These are phyloP conservation scores for Hysterium pulicare DNA, from an alignment of 2,329 filamentous ascomycete species.

Conservation along the genomic window DNA sequence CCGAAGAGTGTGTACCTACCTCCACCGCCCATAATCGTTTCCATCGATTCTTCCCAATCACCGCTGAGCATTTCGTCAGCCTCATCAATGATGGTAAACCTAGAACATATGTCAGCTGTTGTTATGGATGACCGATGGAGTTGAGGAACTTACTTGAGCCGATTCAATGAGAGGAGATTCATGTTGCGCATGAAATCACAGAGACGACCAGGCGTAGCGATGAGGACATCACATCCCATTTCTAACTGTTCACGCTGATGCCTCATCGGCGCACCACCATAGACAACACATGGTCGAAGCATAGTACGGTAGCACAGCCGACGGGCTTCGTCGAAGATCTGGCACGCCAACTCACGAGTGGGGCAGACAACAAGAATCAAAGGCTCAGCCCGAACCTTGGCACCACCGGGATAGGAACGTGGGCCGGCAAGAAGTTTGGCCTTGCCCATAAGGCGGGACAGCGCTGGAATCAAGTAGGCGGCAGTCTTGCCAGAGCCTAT, in stretches of 20 bases:
- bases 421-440: slow-evolving; percentile 79
- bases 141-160: slow-evolving; percentile 65
- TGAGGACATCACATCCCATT: slow-evolving; percentile 83
- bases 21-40: slow-evolving; percentile 72
- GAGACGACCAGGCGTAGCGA: slow-evolving; percentile 84
- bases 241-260: slow-evolving; percentile 70
- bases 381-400: slow-evolving; percentile 72
- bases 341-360: slow-evolving; percentile 84
- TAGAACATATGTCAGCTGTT: slow-evolving; percentile 16
- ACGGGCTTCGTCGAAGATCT: slow-evolving; percentile 92
- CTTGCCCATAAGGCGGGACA: slow-evolving; percentile 94
- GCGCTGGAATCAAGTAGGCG: slow-evolving; percentile 82
- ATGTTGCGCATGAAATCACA: slow-evolving; percentile 76
- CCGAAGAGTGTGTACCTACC: slow-evolving; percentile 53
- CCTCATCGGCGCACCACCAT: slow-evolving; percentile 73
- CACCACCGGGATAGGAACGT: slow-evolving; percentile 61
- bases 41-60: slow-evolving; percentile 76
- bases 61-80: slow-evolving; percentile 85
- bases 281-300: slow-evolving; percentile 85
- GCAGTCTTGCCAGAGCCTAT: slow-evolving; percentile 96
- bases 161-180: slow-evolving; percentile 65
- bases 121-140: not conserved
- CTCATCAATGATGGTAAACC: slow-evolving; percentile 78
- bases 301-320: slow-evolving; percentile 93
- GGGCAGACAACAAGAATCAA: slow-evolving; percentile 82